Evolutionary conservation across 2,329 filamentous ascomycete genomes (phyloP).

Genomic region (Chaetoscypha palmicola): DNA sequence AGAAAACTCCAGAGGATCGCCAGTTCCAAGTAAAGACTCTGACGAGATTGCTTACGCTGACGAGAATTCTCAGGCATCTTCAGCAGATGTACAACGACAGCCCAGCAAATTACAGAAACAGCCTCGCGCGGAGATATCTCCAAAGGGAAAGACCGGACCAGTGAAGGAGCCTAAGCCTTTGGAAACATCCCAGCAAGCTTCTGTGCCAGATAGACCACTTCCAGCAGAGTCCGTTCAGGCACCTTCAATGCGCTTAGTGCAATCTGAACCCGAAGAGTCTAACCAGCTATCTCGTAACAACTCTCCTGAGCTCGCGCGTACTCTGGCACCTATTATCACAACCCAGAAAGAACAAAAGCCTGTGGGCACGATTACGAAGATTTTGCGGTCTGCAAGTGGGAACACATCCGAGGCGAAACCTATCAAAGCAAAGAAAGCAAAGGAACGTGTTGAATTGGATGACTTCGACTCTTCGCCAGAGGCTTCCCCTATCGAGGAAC

Average conservation of each 20-base stretch:
- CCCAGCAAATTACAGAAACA: slow-evolving; percentile 67
- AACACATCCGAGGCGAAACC: slow-evolving; percentile 42
- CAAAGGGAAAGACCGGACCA: slow-evolving; percentile 19
- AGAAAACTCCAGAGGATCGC: slow-evolving; percentile 35
- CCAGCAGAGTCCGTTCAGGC: slow-evolving; percentile 22
- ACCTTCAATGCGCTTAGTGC: slow-evolving; percentile 28
- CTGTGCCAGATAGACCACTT: slow-evolving; percentile 23
- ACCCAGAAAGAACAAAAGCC: slow-evolving; percentile 37
- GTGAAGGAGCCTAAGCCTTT: slow-evolving; percentile 18
- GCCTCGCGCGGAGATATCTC: slow-evolving; percentile 29
- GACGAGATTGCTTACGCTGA: slow-evolving; percentile 23
- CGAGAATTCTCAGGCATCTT: slow-evolving; percentile 23
- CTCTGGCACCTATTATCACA: slow-evolving; percentile 31
- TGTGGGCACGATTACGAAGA: slow-evolving; percentile 36
- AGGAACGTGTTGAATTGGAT: slow-evolving; percentile 59
- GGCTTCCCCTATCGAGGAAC: slow-evolving; percentile 32
- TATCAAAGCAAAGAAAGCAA: slow-evolving; percentile 51
- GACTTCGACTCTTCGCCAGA: slow-evolving; percentile 52
- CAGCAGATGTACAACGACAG: slow-evolving; percentile 42
- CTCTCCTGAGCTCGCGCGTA: slow-evolving; percentile 33
- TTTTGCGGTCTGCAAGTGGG: slow-evolving; percentile 34
- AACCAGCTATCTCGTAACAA: slow-evolving; percentile 27
- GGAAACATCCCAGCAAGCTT: slow-evolving; percentile 21
- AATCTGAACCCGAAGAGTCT: slow-evolving; percentile 23
- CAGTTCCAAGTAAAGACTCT: slow-evolving; percentile 29